phyloP scores from a whole-genome alignment of 768 basidiomycete genomes.

The Mycena epipterygia region DNA sequence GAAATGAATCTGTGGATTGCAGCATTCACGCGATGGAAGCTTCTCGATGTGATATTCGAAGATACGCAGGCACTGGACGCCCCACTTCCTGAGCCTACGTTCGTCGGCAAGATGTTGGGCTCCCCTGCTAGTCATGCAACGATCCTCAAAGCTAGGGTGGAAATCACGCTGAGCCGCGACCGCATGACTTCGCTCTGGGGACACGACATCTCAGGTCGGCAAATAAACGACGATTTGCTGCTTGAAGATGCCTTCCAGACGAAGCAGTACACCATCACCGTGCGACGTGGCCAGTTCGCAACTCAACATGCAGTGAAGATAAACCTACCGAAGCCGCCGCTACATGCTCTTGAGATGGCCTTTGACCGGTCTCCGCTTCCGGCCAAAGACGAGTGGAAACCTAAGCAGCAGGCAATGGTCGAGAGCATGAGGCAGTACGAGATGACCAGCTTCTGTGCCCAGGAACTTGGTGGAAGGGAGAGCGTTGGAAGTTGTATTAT shows the following conservation, averaged over 20 bases:
- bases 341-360: not conserved
- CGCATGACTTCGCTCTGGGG: not conserved
- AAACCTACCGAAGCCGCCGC: not conserved
- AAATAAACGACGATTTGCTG: slow-evolving; percentile 5
- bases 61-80: not conserved
- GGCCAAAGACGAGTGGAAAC: slow-evolving; percentile 6
- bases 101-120: not conserved
- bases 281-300: not conserved
- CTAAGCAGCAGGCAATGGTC: not conserved
- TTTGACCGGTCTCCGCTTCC: not conserved
- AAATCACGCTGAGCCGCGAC: not conserved
- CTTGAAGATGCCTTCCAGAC: not conserved
- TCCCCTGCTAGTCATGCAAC: not conserved
- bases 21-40: not conserved
- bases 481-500: not conserved
- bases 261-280: slow-evolving; percentile 2
- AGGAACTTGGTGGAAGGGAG: not conserved
- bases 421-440: slow-evolving; percentile 8
- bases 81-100: not conserved
- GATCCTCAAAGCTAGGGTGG: not conserved
- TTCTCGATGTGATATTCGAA: not conserved
- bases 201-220: not conserved
- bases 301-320: not conserved
- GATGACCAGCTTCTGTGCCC: slow-evolving; percentile 1
- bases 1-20: slow-evolving; percentile 1